These are phyloP conservation scores for Acanthamoeba rhysodes DNA, from an alignment of 208 protist species.

Conservation along the genomic window DNA sequence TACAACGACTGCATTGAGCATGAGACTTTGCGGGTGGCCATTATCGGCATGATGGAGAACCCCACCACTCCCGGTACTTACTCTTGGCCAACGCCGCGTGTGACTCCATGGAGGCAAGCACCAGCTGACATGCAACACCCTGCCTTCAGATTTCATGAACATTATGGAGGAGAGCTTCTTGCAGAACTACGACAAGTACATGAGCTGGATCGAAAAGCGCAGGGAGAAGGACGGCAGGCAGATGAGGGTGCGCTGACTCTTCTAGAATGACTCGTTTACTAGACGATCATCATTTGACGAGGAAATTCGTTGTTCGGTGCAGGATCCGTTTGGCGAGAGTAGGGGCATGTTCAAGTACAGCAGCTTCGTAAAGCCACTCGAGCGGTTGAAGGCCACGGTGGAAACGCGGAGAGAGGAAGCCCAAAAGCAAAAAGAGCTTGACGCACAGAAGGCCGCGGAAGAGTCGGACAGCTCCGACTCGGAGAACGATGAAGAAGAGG, in stretches of 20 bases:
- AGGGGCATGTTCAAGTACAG: constrained; percentile 22
- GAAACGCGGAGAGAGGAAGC: neutral
- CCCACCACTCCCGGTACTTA: neutral
- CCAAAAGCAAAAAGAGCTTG: neutral
- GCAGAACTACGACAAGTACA: constrained; percentile 22
- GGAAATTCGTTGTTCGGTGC: neutral
- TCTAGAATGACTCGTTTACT: too few relatives aligned
- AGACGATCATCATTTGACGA: too few relatives aligned
- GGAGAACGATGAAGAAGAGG: neutral
- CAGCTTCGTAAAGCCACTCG: neutral
- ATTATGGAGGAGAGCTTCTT: constrained; percentile 32
- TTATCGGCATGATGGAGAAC: constrained; percentile 48
- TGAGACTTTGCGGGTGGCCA: constrained; percentile 51
- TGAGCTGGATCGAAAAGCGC: neutral
- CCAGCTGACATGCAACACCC: too few relatives aligned
- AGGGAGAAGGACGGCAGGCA: neutral
- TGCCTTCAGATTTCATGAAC: neutral
- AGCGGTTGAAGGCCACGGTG: neutral
- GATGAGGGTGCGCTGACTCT: neutral
- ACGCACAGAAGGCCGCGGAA: neutral
- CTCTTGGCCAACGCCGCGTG: too few relatives aligned
- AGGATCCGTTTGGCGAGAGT: constrained; percentile 33
- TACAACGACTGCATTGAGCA: constrained; percentile 64
- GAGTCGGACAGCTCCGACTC: neutral
- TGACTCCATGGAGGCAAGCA: too few relatives aligned